Evolutionary conservation across 345 rosid genomes (phyloP).

Genomic region (Rhodamnia argentea): DNA sequence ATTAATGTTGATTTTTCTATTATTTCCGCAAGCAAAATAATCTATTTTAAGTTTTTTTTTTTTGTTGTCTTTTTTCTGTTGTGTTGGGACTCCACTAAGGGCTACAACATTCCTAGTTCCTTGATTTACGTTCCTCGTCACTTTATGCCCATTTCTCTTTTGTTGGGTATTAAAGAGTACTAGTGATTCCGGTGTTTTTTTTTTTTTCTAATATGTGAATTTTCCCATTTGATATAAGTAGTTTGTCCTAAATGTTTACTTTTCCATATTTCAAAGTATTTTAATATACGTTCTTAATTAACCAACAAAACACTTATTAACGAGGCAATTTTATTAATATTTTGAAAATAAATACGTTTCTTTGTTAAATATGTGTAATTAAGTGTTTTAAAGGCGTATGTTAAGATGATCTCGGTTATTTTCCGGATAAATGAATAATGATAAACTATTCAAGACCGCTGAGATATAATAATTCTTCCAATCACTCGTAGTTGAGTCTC

Average conservation of each 20-base stretch:
- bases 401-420: neutral
- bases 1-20: neutral
- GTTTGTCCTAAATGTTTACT: neutral
- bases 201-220: neutral
- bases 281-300: neutral
- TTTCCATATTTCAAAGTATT: neutral
- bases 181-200: neutral
- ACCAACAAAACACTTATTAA: neutral
- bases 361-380: neutral
- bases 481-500: neutral
- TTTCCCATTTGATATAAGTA: neutral
- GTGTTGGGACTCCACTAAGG: neutral
- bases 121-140: neutral
- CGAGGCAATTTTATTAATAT: neutral
- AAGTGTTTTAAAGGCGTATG: neutral
- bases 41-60: neutral
- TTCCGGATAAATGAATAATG: neutral
- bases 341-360: no score
- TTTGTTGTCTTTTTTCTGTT: neutral
- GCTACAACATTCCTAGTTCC: neutral
- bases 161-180: neutral
- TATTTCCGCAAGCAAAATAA: neutral
- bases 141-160: neutral
- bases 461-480: neutral
- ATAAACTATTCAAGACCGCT: neutral